Evolutionary conservation across 306 rosid genomes (phyloP), one percentile per base, ranked within the genome.

Genomic region (Gastrolobium villosum): DNA sequence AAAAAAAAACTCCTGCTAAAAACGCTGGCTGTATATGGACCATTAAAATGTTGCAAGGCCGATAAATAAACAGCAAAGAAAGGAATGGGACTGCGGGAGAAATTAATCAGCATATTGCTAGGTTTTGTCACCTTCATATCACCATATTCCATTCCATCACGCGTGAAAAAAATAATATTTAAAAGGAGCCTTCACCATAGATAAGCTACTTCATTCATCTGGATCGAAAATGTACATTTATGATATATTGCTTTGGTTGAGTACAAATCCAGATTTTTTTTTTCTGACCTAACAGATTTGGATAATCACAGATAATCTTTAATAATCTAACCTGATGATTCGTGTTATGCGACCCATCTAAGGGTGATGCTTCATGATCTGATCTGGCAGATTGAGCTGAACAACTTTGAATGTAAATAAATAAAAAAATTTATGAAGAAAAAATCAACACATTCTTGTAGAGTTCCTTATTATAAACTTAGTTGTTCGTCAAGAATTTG

Each of bases 371-470:
- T 74, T 44, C 68, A 40, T 77, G 68, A 41, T 41, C 57, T 77
- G 59, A 77, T 66, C 57, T 65, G 67, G 74, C 46, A 30, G 66
- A 65, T 53, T 50, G 54, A 76, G 6, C 28, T 53, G 14, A 50
- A 8, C n/a, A 52, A 32, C 9, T 31, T 53, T 14, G 37, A 65
- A 53, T 40, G 52, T n/a, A 65, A 52, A 10, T 39, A 63, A 5
- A 7, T 32, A 36, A 37, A 63, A 48, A 39, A 28, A 52, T 31
- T 44, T 30, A 7, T 13, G 32, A 40, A 55, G 50, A 35, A 30
- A 39, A 72, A 40, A 55, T 55, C 2, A 35, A 46, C 61, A 15
- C 49, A 32, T n/a, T 32, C 32, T 14, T 30, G 6, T 32, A 43
- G 10, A 9, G n/a, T 30, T 41, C 2, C 5, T 72, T 41, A 72